Conservation (phyloP, 495 filamentous ascomycete genomes). For the Penicillium pulvis region DNA sequence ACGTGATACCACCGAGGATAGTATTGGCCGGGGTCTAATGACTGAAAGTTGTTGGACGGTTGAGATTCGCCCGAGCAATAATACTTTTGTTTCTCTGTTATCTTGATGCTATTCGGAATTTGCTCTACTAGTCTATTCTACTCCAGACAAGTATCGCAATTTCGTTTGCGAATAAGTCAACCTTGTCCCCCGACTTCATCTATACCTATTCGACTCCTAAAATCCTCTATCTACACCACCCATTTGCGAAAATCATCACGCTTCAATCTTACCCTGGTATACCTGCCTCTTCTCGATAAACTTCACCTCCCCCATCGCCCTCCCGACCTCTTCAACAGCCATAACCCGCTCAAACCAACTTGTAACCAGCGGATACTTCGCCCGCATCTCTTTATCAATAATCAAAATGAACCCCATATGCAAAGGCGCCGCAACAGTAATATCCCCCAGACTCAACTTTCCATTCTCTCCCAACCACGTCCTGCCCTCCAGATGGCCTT, state of each 20-base stretch:
- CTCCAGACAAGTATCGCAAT: too few relatives aligned
- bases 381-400: slow-evolving; percentile 54
- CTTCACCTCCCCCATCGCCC: slow-evolving; percentile 48
- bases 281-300: slow-evolving; percentile 45
- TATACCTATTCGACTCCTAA: not conserved
- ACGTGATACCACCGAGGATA: too few relatives aligned
- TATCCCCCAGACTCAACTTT: slow-evolving; percentile 56
- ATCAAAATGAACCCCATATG: slow-evolving; percentile 41
- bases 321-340: slow-evolving; percentile 49
- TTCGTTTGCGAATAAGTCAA: not conserved
- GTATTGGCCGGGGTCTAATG: too few relatives aligned
- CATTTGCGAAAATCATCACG: not conserved
- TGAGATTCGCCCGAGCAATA: too few relatives aligned
- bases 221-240: not conserved
- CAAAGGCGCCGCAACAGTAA: slow-evolving; percentile 46
- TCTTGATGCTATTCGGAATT: not conserved
- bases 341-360: slow-evolving; percentile 47
- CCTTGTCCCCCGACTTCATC: not conserved
- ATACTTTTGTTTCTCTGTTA: not conserved
- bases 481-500: slow-evolving; percentile 39
- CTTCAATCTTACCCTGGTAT: slow-evolving; percentile 14
- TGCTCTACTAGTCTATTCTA: too few relatives aligned
- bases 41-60: too few relatives aligned
- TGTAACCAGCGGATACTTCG: slow-evolving; percentile 43
- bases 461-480: slow-evolving; percentile 50